A percentile compares a stretch with the other conserved stretches of the same genome.
Evolutionary conservation across 768 basidiomycete species (phyloP).

Genomic region (Postia placenta): DNA sequence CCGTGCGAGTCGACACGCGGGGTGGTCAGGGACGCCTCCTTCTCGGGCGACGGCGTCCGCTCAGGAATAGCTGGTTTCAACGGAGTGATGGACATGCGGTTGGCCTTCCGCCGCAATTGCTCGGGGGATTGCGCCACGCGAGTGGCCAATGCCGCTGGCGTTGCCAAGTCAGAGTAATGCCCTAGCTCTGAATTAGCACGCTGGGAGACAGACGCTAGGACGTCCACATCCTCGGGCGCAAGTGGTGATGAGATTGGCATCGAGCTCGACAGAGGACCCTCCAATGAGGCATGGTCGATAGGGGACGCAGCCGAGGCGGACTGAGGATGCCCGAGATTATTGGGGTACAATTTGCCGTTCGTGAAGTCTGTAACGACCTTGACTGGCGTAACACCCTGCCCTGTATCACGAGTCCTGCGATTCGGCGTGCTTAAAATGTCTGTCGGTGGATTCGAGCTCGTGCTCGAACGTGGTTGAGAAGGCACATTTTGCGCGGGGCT

Average conservation of each 20-base stretch:
- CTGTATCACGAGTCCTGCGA: slow-evolving; percentile 48
- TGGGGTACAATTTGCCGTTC: slow-evolving; percentile 56
- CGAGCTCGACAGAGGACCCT: slow-evolving; percentile 58
- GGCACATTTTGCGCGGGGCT: slow-evolving; percentile 28
- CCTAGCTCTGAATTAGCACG: slow-evolving; percentile 80
- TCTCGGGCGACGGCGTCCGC: slow-evolving; percentile 41
- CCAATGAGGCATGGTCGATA: slow-evolving; percentile 27
- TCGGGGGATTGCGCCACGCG: slow-evolving; percentile 43
- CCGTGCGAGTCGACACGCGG: slow-evolving; percentile 42
- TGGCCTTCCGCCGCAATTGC: slow-evolving; percentile 49
- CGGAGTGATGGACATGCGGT: slow-evolving; percentile 64
- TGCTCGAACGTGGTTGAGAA: slow-evolving; percentile 54
- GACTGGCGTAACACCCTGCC: slow-evolving; percentile 48
- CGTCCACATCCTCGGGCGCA: slow-evolving; percentile 26
- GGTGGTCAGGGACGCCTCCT: slow-evolving; percentile 45
- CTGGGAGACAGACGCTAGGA: slow-evolving; percentile 30
- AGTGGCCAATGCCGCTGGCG: slow-evolving; percentile 20
- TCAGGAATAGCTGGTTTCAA: slow-evolving; percentile 41
- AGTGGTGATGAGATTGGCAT: slow-evolving; percentile 45
- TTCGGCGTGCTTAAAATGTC: slow-evolving; percentile 28
- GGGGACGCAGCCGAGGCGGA: slow-evolving; percentile 41
- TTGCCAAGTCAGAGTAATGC: slow-evolving; percentile 64
- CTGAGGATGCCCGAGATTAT: slow-evolving; percentile 26
- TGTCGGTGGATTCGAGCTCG: slow-evolving; percentile 39
- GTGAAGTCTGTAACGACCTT: slow-evolving; percentile 46